Evolutionary conservation across 2,329 filamentous ascomycete species (phyloP).

Genomic region (Ceratocystis huliohia): DNA sequence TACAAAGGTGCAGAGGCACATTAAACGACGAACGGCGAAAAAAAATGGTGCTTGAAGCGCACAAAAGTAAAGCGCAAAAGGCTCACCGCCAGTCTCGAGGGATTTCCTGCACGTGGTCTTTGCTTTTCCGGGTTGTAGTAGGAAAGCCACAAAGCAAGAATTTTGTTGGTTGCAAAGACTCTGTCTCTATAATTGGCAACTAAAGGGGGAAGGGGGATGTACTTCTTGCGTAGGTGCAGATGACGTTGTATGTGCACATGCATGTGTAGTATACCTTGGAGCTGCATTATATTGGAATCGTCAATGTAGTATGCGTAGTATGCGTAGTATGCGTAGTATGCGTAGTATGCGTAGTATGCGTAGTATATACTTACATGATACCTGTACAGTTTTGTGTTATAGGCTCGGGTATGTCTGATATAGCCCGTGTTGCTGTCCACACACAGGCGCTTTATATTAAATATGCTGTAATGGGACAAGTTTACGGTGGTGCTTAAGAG

Average conservation of each 20-base stretch:
- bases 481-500: background rate
- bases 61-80: no score
- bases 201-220: background rate
- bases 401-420: background rate
- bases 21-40: background rate
- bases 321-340: no score
- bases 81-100: constrained; percentile 17
- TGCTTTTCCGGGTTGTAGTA: background rate
- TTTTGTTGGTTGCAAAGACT: background rate
- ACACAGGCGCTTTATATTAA: background rate
- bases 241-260: constrained; percentile 1
- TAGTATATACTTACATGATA: background rate
- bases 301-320: no score
- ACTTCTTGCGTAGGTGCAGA: background rate
- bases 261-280: background rate
- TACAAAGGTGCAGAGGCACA: no score
- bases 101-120: constrained; percentile 11
- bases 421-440: background rate
- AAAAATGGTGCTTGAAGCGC: background rate
- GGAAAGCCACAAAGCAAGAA: background rate
- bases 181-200: background rate
- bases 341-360: no score
- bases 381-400: background rate
- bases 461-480: background rate
- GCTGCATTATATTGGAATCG: background rate